A percentile compares a stretch with the other conserved stretches of the same genome.
phyloP scores from a whole-genome alignment of 2,329 filamentous ascomycete species.

The Fusarium humuli region DNA sequence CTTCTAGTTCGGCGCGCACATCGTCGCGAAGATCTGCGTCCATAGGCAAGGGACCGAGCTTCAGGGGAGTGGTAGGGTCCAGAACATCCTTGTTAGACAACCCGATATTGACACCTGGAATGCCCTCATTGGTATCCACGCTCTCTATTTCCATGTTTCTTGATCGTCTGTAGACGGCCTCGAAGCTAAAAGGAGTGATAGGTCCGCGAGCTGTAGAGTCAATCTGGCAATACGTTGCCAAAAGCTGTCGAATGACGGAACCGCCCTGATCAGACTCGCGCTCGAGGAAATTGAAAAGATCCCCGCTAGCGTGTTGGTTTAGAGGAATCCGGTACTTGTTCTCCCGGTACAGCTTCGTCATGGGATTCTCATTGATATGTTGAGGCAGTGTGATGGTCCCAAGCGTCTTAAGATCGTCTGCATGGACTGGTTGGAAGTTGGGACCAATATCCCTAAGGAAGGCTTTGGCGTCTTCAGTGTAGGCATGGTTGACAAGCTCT shows the following conservation, averaged over 20 bases:
- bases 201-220: conserved; percentile 70
- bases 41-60: conserved; percentile 84
- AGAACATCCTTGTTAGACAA: conserved; percentile 71
- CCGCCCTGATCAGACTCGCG: conserved; percentile 86
- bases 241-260: conserved; percentile 78
- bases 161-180: conserved; percentile 67
- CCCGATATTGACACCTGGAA: conserved; percentile 72
- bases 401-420: conserved; percentile 83
- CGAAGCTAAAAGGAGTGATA: conserved; percentile 72
- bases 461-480: conserved; percentile 75
- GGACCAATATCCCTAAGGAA: conserved; percentile 77
- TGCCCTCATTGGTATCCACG: conserved; percentile 72
- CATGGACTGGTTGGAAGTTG: conserved; percentile 81
- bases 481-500: conserved; percentile 78
- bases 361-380: conserved; percentile 80
- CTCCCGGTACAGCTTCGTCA: conserved; percentile 83
- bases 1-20: conserved; percentile 85
- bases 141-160: conserved; percentile 73
- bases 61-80: conserved; percentile 69
- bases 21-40: conserved; percentile 86
- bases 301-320: conserved; percentile 85
- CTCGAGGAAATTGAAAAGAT: conserved; percentile 89
- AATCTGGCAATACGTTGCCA: conserved; percentile 70
- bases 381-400: conserved; percentile 78
- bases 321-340: conserved; percentile 92